phyloP scores from a whole-genome alignment of 1,139 yeast genomes.

The Candida gigantensis region DNA sequence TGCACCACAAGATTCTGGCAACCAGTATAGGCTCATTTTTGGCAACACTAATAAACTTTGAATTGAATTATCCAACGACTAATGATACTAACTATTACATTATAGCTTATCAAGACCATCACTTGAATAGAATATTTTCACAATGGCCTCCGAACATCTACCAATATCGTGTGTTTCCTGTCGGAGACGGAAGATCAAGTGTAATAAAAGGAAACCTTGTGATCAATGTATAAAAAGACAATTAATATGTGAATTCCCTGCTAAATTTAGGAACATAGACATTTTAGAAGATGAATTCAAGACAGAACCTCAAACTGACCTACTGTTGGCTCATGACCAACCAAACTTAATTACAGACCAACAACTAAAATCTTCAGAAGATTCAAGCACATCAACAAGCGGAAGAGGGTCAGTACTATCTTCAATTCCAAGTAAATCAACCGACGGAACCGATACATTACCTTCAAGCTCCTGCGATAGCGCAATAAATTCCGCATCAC shows the following conservation, averaged over 20 bases:
- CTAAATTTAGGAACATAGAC: constrained; percentile 39
- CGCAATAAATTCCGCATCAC: neutral
- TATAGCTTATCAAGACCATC: no score
- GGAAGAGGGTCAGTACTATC: constrained; percentile 1
- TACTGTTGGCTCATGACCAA: no score
- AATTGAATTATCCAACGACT: no score
- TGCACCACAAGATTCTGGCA: no score
- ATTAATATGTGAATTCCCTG: constrained; percentile 39
- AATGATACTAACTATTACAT: no score
- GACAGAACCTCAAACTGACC: constrained; percentile 1
- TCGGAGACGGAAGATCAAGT: constrained; percentile 42
- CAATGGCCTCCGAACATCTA: constrained; percentile 23
- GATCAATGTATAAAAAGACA: constrained; percentile 37
- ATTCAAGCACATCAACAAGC: neutral
- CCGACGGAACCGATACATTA: constrained; percentile 2
- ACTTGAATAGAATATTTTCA: no score
- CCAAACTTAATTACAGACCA: neutral
- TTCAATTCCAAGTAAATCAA: neutral
- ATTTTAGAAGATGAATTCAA: constrained; percentile 27
- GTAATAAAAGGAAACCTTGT: constrained; percentile 43
- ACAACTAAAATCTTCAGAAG: neutral
- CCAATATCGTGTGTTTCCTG: constrained; percentile 48
- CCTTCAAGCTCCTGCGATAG: neutral
- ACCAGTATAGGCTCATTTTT: no score
- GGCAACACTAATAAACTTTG: no score